phyloP scores from a whole-genome alignment of 257 asterid genomes.

The Marsdenia floribunda region DNA sequence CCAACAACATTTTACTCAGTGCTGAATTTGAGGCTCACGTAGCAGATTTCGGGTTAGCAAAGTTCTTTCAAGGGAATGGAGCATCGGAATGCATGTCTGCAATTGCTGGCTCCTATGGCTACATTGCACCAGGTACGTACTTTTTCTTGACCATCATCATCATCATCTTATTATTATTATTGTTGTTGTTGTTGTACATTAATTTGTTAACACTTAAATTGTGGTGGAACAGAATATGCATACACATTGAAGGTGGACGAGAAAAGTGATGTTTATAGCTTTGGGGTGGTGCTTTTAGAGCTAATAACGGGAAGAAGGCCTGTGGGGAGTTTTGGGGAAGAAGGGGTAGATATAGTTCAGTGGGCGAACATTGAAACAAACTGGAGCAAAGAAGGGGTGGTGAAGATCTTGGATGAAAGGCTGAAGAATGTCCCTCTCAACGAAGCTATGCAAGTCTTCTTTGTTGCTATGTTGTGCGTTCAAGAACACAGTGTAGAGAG shows the following conservation, averaged over 20 bases:
- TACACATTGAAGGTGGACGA: conserved; percentile 39
- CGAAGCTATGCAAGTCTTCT: conserved; percentile 43
- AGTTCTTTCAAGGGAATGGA: conserved; percentile 29
- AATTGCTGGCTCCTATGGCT: conserved; percentile 44
- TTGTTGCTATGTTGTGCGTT: conserved; percentile 42
- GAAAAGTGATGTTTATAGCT: conserved; percentile 42
- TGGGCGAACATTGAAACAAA: conserved; percentile 33
- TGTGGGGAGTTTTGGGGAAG: conserved; percentile 36
- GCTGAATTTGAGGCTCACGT: conserved; percentile 38
- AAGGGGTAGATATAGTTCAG: conserved; percentile 33
- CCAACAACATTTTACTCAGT: conserved; percentile 35
- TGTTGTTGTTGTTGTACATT: no score
- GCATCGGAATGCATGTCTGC: conserved; percentile 44
- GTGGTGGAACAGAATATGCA: conserved; percentile 29
- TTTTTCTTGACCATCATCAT: neutral
- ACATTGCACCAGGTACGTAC: conserved; percentile 41
- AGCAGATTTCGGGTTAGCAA: conserved; percentile 38
- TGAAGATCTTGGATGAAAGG: conserved; percentile 35
- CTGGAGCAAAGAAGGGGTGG: conserved; percentile 39
- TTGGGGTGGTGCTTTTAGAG: conserved; percentile 36
- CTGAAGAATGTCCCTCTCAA: conserved; percentile 28
- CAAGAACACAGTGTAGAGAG: conserved; percentile 39
- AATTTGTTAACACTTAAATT: no score
- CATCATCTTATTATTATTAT: no score
- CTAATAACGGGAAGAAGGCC: conserved; percentile 34